Conservation (phyloP, 768 basidiomycete species). For the Mycena rosella region DNA sequence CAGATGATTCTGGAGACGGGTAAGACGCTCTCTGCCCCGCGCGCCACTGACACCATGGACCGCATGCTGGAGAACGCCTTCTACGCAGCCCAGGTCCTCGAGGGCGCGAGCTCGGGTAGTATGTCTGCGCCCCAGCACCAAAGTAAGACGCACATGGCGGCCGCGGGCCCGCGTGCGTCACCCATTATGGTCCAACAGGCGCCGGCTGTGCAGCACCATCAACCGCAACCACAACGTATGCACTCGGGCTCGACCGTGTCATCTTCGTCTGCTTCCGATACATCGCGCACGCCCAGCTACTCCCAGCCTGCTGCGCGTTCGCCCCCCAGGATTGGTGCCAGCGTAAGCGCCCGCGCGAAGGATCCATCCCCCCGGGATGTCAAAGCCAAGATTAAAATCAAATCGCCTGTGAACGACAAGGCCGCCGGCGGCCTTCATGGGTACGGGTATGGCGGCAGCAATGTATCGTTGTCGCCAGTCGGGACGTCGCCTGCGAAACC, state of each 20-base stretch:
- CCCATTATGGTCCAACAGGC: slow-evolving; percentile 15
- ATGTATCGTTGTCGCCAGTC: not conserved
- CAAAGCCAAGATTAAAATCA: slow-evolving; percentile 27
- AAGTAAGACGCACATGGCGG: not conserved
- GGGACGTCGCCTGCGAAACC: slow-evolving; percentile 34
- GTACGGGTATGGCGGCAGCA: slow-evolving; percentile 11
- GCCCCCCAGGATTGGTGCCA: slow-evolving; percentile 11
- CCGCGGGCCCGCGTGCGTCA: not conserved
- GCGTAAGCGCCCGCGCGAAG: slow-evolving; percentile 4
- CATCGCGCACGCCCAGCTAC: slow-evolving; percentile 11
- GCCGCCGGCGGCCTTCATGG: slow-evolving; percentile 10
- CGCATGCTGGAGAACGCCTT: slow-evolving; percentile 36
- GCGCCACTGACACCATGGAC: slow-evolving; percentile 14
- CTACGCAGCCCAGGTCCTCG: slow-evolving; percentile 34
- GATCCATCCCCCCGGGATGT: slow-evolving; percentile 20
- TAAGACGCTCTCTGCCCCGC: slow-evolving; percentile 21
- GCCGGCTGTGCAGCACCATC: slow-evolving; percentile 1
- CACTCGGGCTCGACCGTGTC: slow-evolving; percentile 33
- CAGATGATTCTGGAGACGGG: slow-evolving; percentile 33
- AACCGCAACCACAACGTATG: slow-evolving; percentile 31
- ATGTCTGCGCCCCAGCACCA: slow-evolving; percentile 13
- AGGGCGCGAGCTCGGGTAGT: slow-evolving; percentile 18
- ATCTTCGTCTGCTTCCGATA: slow-evolving; percentile 22
- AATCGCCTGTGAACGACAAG: slow-evolving; percentile 17
- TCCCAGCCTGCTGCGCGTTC: slow-evolving; percentile 11